Conservation (phyloP, 2,329 filamentous ascomycete species). For the Meredithiella fracta region DNA sequence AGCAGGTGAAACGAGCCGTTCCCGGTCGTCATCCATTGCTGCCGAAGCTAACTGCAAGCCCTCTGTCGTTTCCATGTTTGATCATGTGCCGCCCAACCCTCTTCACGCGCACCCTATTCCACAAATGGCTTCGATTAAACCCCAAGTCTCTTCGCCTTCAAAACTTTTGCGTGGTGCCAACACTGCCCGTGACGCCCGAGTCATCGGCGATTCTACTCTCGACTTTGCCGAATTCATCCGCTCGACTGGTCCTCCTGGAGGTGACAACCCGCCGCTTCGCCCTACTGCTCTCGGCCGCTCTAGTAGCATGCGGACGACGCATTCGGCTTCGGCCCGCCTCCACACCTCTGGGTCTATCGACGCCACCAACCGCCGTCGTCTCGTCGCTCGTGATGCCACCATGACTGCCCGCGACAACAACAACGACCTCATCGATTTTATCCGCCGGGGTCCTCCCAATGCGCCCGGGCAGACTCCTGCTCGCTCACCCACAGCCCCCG, state of each 20-base stretch:
- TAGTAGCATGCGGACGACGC: constrained; percentile 25
- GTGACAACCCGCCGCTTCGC: constrained; percentile 21
- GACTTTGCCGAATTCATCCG: constrained; percentile 86
- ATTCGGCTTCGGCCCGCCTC: constrained; percentile 20
- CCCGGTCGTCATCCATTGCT: constrained; percentile 33
- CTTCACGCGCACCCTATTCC: constrained; percentile 13
- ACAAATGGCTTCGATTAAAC: background rate
- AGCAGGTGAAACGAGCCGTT: constrained; percentile 24
- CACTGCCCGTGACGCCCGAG: constrained; percentile 53
- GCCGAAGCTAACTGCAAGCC: constrained; percentile 18
- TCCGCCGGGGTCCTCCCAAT: constrained; percentile 62
- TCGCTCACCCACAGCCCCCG: constrained; percentile 40
- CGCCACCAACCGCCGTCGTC: constrained; percentile 32
- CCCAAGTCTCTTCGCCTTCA: constrained; percentile 14
- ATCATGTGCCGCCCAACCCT: constrained; percentile 7
- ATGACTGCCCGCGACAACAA: constrained; percentile 49
- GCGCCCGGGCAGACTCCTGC: background rate
- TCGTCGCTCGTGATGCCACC: constrained; percentile 51
- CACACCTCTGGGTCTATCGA: constrained; percentile 11
- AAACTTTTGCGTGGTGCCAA: constrained; percentile 7
- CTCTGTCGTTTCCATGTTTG: constrained; percentile 15
- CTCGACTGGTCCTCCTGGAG: constrained; percentile 54
- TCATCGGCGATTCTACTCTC: constrained; percentile 52
- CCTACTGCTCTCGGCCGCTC: constrained; percentile 21
- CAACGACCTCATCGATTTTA: constrained; percentile 87